Conservation (phyloP, 257 asterid species). For the Solanum tarijense region DNA sequence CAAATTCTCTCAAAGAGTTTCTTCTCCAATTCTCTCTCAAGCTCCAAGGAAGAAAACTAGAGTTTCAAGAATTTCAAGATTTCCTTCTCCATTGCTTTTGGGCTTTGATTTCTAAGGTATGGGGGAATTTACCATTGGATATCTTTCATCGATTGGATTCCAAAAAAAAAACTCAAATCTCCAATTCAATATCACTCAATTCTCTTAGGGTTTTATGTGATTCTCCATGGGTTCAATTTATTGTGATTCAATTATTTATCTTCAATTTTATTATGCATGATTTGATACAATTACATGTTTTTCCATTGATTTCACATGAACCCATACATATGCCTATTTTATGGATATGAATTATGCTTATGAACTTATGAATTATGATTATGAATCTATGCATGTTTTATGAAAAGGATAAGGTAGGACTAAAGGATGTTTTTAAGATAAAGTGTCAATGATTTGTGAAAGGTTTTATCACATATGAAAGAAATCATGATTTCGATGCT, state of each 20-base stretch:
- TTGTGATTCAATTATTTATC: neutral
- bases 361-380: neutral
- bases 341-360: neutral
- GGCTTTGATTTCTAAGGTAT: neutral
- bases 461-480: neutral
- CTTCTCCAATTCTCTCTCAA: neutral
- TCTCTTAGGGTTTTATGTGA: neutral
- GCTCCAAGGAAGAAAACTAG: too few relatives aligned
- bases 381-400: too few relatives aligned
- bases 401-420: neutral
- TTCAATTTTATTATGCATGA: neutral
- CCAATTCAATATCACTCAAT: neutral
- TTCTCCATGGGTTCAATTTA: too few relatives aligned
- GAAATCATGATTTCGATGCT: neutral
- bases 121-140: neutral
- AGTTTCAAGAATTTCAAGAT: too few relatives aligned
- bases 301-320: neutral
- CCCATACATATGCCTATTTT: neutral
- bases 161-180: neutral
- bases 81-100: neutral
- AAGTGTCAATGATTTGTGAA: neutral
- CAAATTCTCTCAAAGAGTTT: neutral
- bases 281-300: neutral
- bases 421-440: too few relatives aligned
- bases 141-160: neutral